A percentile compares a stretch with the other conserved stretches of the same genome.
Evolutionary conservation across 2,329 filamentous ascomycete species (phyloP).

Genomic region (Cercospora sp.): DNA sequence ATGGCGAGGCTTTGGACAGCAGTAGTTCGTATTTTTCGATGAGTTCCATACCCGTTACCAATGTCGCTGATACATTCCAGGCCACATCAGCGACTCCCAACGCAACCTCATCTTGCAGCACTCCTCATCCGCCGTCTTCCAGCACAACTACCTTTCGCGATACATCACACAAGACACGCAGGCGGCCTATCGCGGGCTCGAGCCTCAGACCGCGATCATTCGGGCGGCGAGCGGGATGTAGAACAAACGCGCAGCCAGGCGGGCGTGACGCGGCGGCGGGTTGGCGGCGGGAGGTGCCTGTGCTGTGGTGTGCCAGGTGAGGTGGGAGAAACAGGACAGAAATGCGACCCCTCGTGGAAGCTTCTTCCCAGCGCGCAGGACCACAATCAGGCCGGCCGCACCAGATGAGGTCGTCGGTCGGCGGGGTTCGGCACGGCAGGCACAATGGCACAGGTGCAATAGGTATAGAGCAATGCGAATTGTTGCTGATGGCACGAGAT

Average conservation of each 20-base stretch:
- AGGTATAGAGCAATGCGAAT: neutral
- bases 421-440: neutral
- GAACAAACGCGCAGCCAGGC: neutral
- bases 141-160: constrained; percentile 22
- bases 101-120: constrained; percentile 24
- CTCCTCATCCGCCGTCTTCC: constrained; percentile 16
- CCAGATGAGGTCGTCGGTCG: neutral
- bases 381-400: neutral
- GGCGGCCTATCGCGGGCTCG: constrained; percentile 18
- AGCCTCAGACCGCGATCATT: constrained; percentile 6
- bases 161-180: constrained; percentile 24
- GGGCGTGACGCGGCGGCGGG: constrained; percentile 5
- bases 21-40: no score
- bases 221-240: neutral
- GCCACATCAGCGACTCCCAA: constrained; percentile 3
- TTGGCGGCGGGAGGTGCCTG: neutral
- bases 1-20: constrained; percentile 22
- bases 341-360: constrained; percentile 2
- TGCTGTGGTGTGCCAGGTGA: constrained; percentile 4
- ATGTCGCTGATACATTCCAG: neutral
- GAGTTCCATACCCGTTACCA: no score
- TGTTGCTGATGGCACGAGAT: neutral
- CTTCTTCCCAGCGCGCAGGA: neutral
- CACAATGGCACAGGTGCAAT: neutral
- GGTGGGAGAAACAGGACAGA: neutral